Evolutionary conservation across 2,329 filamentous ascomycete species (phyloP), one percentile per base, ranked within the genome.

Genomic region (Aspergillus ruber): DNA sequence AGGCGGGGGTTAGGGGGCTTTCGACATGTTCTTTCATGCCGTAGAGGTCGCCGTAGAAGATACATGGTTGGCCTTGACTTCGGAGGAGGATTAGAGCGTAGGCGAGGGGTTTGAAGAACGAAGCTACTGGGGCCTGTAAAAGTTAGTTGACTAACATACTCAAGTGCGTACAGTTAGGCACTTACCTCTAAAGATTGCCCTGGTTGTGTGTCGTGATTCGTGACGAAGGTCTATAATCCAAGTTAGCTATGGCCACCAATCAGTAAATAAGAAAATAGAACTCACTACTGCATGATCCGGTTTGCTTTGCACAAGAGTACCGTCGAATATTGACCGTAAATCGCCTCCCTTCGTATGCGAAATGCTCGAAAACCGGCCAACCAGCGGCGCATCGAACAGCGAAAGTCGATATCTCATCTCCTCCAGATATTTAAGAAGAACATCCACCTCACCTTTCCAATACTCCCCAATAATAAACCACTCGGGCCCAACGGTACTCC

Each of bases 41-140:
- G 63, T 84, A 86, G 1, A 87, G 63, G 58, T 88, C 84, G 20
- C 84, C 83, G 60, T 83, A 88, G 62, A 88, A 88, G 32, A 86
- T 70, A 56, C 81, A 86, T 0, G 84, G 84, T 23, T 81, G 76
- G 13, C 83, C 83, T 29, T 79, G 71, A 43, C 74, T 66, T 10
- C 82, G 77, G 21, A 89, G 78, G 1, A 90, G 77, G 47, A 88
- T 87, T 40, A 89, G 74, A 0, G 83, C 72, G 63, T 89, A 88
- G 10, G 84, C 86, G 13, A 88, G 73, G 0, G 83, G 78, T 64
- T 87, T 87, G 71, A 89, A 86, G 68, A 79, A 83, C 21, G 75
- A 72, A 47, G 81, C 76, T 36, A 89, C 79, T 1, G 78, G 78
- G 0, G 81, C 79, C 56, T 79, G 44, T n/a, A n/a, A n/a, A n/a